A percentile compares a stretch with the other conserved stretches of the same genome.
Evolutionary conservation across 495 filamentous ascomycete genomes (phyloP).

Genomic region (Rhypophila decipiens): DNA sequence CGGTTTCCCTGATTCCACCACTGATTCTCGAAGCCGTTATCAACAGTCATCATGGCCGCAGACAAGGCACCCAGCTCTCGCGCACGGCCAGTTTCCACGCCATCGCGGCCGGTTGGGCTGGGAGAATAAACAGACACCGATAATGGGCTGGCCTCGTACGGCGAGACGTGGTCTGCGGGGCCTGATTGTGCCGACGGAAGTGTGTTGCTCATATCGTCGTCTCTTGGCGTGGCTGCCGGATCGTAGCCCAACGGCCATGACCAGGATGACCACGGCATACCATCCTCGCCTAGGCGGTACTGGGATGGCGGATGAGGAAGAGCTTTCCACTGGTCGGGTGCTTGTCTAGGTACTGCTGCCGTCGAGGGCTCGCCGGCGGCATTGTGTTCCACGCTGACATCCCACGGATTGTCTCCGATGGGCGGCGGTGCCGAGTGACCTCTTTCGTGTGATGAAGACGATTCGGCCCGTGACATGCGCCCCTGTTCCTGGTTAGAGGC

Average conservation of each 20-base stretch:
- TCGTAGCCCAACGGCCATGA: conserved; percentile 27
- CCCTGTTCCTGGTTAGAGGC: conserved; percentile 16
- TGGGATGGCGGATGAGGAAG: conserved; percentile 33
- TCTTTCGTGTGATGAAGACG: conserved; percentile 28
- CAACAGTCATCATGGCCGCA: conserved; percentile 51
- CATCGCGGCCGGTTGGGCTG: conserved; percentile 10
- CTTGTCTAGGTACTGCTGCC: conserved; percentile 1
- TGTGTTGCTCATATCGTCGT: conserved; percentile 12
- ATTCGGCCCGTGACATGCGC: conserved; percentile 21
- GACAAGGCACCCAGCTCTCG: conserved; percentile 43
- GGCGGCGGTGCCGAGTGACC: conserved; percentile 40
- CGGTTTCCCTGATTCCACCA: conserved; percentile 42
- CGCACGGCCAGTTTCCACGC: conserved; percentile 17
- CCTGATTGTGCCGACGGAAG: conserved; percentile 2
- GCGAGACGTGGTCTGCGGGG: conserved; percentile 3
- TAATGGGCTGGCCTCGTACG: conserved; percentile 15
- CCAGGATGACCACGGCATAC: conserved; percentile 37
- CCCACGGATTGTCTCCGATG: conserved; percentile 38
- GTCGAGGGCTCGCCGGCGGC: background rate
- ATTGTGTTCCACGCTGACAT: conserved; percentile 17
- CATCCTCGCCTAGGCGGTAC: conserved; percentile 39
- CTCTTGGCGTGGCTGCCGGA: conserved; percentile 8
- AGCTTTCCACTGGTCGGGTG: conserved; percentile 25
- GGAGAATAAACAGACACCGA: conserved; percentile 26
- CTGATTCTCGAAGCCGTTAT: conserved; percentile 47